phyloP scores from a whole-genome alignment of 306 rosid genomes.

The Crataegus laevigata region DNA sequence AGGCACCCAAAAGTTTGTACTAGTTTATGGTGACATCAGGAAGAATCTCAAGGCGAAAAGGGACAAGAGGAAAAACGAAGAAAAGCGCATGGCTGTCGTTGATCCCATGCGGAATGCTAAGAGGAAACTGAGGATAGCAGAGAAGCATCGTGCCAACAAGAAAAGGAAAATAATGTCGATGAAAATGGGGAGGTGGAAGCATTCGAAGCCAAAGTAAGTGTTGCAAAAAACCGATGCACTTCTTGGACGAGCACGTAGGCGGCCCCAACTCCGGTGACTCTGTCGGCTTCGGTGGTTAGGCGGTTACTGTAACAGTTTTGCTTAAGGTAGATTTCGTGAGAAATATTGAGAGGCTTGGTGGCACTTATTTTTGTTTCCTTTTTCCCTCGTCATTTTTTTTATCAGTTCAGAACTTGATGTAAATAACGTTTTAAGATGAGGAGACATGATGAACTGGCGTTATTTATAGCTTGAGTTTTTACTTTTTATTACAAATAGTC shows the following conservation, averaged over 20 bases:
- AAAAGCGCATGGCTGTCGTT: constrained; percentile 75
- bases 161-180: constrained; percentile 56
- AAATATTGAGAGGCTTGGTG: background rate
- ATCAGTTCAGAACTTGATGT: background rate
- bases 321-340: background rate
- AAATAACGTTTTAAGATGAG: background rate
- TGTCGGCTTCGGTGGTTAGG: background rate
- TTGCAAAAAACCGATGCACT: background rate
- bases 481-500: no score
- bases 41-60: constrained; percentile 56
- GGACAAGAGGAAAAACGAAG: constrained; percentile 72
- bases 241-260: background rate
- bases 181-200: constrained; percentile 54
- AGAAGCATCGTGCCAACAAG: constrained; percentile 72
- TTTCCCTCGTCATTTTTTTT: background rate
- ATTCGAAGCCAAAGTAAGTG: constrained; percentile 4
- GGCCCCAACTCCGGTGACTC: background rate
- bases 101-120: constrained; percentile 75
- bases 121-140: constrained; percentile 58
- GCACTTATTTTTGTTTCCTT: background rate
- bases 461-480: background rate
- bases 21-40: constrained; percentile 49
- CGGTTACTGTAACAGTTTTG: background rate
- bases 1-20: constrained; percentile 50
- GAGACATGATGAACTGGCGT: background rate